A percentile compares a stretch with the other conserved stretches of the same genome.
These are phyloP conservation scores for Musa schizocarpa DNA, from an alignment of 176 grass and related monocot genomes.

Conservation along the genomic window DNA sequence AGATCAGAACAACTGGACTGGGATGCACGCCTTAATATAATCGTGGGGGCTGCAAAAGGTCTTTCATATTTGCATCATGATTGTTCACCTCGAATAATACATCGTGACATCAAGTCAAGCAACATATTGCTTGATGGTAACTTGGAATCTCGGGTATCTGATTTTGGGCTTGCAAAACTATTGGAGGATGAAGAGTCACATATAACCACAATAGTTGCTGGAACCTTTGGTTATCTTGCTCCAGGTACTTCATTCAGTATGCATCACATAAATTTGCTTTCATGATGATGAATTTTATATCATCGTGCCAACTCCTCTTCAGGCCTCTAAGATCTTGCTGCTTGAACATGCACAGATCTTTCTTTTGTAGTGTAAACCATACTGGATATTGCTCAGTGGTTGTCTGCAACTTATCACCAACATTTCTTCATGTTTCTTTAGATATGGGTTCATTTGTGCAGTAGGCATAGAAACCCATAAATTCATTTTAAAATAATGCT, in stretches of 20 bases:
- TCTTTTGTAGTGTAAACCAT: too few relatives aligned
- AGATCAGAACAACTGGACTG: slow-evolving; percentile 86
- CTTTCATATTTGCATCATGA: slow-evolving; percentile 91
- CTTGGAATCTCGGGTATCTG: slow-evolving; percentile 87
- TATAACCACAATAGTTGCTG: slow-evolving; percentile 97
- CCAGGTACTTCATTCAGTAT: slow-evolving; percentile 48
- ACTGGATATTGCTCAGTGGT: too few relatives aligned
- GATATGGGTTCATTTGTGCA: too few relatives aligned
- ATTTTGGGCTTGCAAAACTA: slow-evolving; percentile 95
- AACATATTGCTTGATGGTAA: slow-evolving; percentile 94
- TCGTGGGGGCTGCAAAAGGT: slow-evolving; percentile 92
- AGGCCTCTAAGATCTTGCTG: too few relatives aligned
- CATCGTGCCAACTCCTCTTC: too few relatives aligned
- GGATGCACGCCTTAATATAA: slow-evolving; percentile 89
- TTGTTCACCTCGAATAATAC: slow-evolving; percentile 96
- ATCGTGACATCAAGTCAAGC: slow-evolving; percentile 96
- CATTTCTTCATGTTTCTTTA: too few relatives aligned
- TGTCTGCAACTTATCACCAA: too few relatives aligned
- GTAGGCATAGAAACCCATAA: too few relatives aligned
- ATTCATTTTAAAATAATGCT: too few relatives aligned
- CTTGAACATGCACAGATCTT: too few relatives aligned
- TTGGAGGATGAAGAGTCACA: slow-evolving; percentile 94
- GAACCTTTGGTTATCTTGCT: slow-evolving; percentile 99
- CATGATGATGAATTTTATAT: background rate
- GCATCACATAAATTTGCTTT: background rate